These are phyloP conservation scores for Yamadazyma aaseri DNA, from an alignment of 1,139 yeast species.

Conservation along the genomic window DNA sequence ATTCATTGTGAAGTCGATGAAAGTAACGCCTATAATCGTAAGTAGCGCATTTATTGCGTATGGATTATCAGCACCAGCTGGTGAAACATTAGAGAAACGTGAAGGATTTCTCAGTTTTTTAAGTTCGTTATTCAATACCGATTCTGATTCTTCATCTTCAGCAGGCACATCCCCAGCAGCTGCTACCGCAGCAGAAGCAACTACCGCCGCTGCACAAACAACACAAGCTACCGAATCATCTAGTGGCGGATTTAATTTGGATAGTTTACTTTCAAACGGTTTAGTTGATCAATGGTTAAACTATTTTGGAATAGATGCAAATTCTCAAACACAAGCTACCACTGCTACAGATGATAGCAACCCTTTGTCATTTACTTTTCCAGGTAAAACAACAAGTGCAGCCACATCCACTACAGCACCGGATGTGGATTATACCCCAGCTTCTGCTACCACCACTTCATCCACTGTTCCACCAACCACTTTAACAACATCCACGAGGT, in stretches of 20 bases:
- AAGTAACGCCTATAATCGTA: constrained; percentile 6
- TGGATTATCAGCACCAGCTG: constrained; percentile 12
- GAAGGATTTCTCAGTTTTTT: constrained; percentile 7
- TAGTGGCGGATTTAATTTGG: constrained; percentile 11
- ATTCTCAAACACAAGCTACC: neutral
- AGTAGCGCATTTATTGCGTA: constrained; percentile 4
- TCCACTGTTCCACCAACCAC: constrained; percentile 11
- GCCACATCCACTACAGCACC: constrained; percentile 9
- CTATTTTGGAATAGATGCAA: constrained; percentile 9
- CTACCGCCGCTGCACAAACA: constrained; percentile 7
- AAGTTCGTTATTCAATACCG: constrained; percentile 4
- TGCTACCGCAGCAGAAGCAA: constrained; percentile 10
- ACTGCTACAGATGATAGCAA: constrained; percentile 3
- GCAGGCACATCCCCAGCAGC: constrained; percentile 10
- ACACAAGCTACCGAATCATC: constrained; percentile 8
- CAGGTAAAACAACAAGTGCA: constrained; percentile 9
- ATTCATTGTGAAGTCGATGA: no score
- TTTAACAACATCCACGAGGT: constrained; percentile 10
- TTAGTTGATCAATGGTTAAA: constrained; percentile 10
- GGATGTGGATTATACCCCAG: constrained; percentile 7
- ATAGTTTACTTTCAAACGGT: constrained; percentile 11
- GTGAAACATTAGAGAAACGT: constrained; percentile 1
- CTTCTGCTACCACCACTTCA: constrained; percentile 9
- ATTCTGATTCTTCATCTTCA: constrained; percentile 8
- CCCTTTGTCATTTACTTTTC: constrained; percentile 12